Evolutionary conservation across 2,329 filamentous ascomycete genomes (phyloP).

Genomic region (Microcyclosporella mali): DNA sequence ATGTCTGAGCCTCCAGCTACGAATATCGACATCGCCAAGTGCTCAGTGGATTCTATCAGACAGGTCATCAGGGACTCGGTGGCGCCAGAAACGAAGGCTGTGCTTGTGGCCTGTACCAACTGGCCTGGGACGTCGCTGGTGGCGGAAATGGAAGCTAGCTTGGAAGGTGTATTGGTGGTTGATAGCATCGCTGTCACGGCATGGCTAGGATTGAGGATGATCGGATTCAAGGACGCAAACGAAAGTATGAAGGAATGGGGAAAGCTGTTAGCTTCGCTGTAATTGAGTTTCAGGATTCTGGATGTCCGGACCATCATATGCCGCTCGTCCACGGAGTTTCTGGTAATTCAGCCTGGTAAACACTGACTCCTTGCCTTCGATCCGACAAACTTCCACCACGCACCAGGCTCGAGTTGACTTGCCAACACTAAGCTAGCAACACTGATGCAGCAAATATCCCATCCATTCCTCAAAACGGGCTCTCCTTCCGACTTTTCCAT

Average conservation of each 20-base stretch:
- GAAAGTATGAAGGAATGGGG: slow-evolving; percentile 15
- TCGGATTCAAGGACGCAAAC: slow-evolving; percentile 1
- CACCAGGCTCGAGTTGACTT: too few species aligned
- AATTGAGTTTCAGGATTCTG: neutral
- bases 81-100: slow-evolving; percentile 23
- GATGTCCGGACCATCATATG: too few species aligned
- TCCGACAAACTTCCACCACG: too few species aligned
- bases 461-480: too few species aligned
- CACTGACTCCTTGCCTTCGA: too few species aligned
- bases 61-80: slow-evolving; percentile 24
- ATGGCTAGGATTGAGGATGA: slow-evolving; percentile 27
- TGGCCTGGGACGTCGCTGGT: slow-evolving; percentile 27
- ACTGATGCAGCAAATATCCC: too few species aligned
- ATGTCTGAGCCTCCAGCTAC: slow-evolving; percentile 10
- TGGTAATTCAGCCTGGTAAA: too few species aligned
- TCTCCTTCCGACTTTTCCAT: too few species aligned
- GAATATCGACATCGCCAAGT: slow-evolving; percentile 19
- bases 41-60: slow-evolving; percentile 18
- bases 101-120: slow-evolving; percentile 33
- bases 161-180: slow-evolving; percentile 25
- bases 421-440: too few species aligned
- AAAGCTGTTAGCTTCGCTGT: slow-evolving; percentile 5
- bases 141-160: slow-evolving; percentile 27
- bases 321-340: too few species aligned
- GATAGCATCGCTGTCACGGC: slow-evolving; percentile 32